Base-by-base conservation (phyloP, 345 rosid genomes). In the Theobroma cacao region DNA sequence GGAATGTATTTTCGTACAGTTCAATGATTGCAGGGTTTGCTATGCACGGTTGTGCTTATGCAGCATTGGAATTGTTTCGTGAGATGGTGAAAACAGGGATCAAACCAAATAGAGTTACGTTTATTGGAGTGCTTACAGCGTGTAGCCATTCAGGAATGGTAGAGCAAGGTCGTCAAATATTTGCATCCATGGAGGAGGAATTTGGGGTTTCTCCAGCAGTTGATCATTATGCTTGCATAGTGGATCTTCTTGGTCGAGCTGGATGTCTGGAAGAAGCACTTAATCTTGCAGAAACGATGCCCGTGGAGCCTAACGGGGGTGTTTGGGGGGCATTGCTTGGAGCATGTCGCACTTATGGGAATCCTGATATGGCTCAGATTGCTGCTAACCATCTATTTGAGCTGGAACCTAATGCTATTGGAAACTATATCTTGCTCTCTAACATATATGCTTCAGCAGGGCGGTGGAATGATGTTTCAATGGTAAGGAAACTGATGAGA, bases 301-400 rank as follows among this genome's bases (percentile, higher is more conserved):
- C 93, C 0, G 67, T 82, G 48, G 76, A 93, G 63, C 91, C 94
- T 67, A 82, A 86, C 73, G 91, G 82, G 31, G 92, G 89, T 34
- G 90, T 90, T 28, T 95, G 98, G 99, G 97, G 99, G 47, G 98
- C 99, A 31, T 82, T 95, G 65, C 96, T 95, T 18, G 97, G 94
- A 73, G 94, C 97, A 47, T 95, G 96, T 68, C 88, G 84, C 45
- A 85, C 86, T 75, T 92, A 95, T 80, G 63, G 79, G 20, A 74
- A 89, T 78, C 88, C 94, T 14, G 92, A 90, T 48, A 77, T 91
- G 26, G 98, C 97, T 50, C 82, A 84, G 71, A 81, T 91, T 75
- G 95, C 97, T 38, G 93, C 93, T 20, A 75, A 40, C 69, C 91
- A 86, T 81, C 82, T 95, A 75, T 93, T 91, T 76, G 84, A 85